Conservation (phyloP, 805 yeast species). For the Groenewaldozyma salmanticensis region DNA sequence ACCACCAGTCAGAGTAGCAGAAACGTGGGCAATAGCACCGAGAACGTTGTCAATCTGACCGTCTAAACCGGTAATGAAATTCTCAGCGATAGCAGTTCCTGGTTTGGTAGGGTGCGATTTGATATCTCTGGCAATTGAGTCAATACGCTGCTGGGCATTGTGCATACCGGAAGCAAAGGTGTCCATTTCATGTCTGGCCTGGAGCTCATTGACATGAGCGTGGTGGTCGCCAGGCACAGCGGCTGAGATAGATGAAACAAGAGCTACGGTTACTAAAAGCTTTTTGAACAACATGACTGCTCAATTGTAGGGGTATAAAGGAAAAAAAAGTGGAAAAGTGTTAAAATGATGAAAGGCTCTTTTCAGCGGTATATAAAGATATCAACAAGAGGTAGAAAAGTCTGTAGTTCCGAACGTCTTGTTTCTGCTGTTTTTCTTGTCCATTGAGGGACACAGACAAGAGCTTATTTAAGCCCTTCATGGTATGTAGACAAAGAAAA, state of each 20-base stretch:
- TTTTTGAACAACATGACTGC: neutral
- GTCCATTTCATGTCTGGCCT: neutral
- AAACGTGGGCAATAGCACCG: constrained; percentile 10
- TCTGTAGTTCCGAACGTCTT: no score
- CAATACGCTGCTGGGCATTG: constrained; percentile 14
- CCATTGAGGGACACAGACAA: no score
- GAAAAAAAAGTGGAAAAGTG: no score
- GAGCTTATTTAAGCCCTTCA: no score
- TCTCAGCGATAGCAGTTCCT: constrained; percentile 11
- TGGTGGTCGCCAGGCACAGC: neutral
- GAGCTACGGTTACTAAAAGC: neutral
- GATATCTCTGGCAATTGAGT: constrained; percentile 1
- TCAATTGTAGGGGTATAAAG: no score
- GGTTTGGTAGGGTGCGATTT: constrained; percentile 5
- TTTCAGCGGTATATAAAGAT: no score
- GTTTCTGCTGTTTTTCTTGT: no score
- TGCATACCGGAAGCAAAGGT: constrained; percentile 7
- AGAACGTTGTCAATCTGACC: constrained; percentile 18
- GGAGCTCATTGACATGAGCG: neutral
- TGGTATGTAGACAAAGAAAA: no score
- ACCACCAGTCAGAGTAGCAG: constrained; percentile 14
- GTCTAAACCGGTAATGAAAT: constrained; percentile 17
- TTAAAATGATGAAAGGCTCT: no score
- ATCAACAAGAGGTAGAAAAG: no score
- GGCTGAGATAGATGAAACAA: neutral